These are phyloP conservation scores for Lolium multiflorum DNA, from an alignment of 176 grass and related monocot species.

Conservation along the genomic window DNA sequence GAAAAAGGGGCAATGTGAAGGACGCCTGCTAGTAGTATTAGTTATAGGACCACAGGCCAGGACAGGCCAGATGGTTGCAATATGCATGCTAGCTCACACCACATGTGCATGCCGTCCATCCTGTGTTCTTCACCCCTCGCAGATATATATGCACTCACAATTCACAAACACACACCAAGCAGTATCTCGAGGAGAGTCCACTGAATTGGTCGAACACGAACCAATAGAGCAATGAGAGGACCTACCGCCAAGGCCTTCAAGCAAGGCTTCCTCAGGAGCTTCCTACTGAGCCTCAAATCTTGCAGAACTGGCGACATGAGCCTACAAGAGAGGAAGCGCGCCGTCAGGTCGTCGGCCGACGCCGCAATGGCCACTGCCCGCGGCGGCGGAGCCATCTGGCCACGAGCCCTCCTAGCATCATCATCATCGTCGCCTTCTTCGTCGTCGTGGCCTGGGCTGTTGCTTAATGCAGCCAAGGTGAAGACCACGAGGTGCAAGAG, in stretches of 20 bases:
- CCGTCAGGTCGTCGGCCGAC: constrained; percentile 67
- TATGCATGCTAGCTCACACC: constrained; percentile 62
- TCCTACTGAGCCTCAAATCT: constrained; percentile 53
- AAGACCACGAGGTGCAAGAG: constrained; percentile 43
- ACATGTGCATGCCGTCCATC: constrained; percentile 33
- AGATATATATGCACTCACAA: neutral
- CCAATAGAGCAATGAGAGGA: constrained; percentile 53
- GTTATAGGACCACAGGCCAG: constrained; percentile 48
- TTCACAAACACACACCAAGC: neutral
- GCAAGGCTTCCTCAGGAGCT: constrained; percentile 63
- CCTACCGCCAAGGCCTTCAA: constrained; percentile 53
- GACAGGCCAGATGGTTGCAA: constrained; percentile 30
- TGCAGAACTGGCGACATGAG: constrained; percentile 35
- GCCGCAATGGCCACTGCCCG: constrained; percentile 64
- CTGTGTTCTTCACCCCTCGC: constrained; percentile 4
- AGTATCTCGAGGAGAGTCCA: constrained; percentile 7
- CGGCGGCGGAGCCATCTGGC: constrained; percentile 43
- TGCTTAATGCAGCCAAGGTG: neutral
- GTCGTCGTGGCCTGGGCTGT: neutral
- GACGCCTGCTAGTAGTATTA: neutral
- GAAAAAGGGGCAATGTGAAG: constrained; percentile 33
- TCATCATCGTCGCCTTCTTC: neutral
- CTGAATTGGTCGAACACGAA: neutral
- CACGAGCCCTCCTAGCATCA: constrained; percentile 40
- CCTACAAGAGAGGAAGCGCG: constrained; percentile 54